Evolutionary conservation across 2,329 filamentous ascomycete genomes (phyloP).

Genomic region (Rhynchosporium agropyri): DNA sequence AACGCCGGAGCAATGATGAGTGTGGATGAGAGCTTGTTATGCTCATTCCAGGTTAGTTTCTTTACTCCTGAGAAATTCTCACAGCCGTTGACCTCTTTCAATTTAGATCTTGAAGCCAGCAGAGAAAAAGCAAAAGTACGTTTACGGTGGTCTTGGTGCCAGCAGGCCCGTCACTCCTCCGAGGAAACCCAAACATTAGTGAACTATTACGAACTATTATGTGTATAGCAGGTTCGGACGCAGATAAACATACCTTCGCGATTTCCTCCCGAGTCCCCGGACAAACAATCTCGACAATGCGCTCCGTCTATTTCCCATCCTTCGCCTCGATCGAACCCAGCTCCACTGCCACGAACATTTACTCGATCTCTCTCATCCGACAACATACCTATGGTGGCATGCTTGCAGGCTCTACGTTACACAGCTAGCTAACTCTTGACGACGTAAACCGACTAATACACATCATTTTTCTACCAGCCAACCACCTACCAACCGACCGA

Average conservation of each 20-base stretch:
- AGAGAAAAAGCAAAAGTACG: slow-evolving; percentile 99
- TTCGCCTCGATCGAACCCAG: slow-evolving; percentile 31
- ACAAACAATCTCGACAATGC: slow-evolving; percentile 36
- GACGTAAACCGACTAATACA: slow-evolving; percentile 34
- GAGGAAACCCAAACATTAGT: slow-evolving; percentile 68
- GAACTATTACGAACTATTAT: slow-evolving; percentile 69
- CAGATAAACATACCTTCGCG: slow-evolving; percentile 63
- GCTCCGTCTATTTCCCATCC: slow-evolving; percentile 28
- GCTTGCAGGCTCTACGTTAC: slow-evolving; percentile 29
- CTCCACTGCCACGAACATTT: slow-evolving; percentile 28
- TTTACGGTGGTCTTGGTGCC: slow-evolving; percentile 72
- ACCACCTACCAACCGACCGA: slow-evolving; percentile 29
- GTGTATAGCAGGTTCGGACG: slow-evolving; percentile 90
- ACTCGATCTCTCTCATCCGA: slow-evolving; percentile 33
- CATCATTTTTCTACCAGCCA: slow-evolving; percentile 30
- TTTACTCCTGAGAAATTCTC: slow-evolving; percentile 1
- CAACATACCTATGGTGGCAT: slow-evolving; percentile 40
- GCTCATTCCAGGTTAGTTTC: slow-evolving; percentile 88
- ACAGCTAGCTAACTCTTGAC: slow-evolving; percentile 26
- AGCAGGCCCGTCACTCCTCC: slow-evolving; percentile 71
- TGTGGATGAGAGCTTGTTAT: slow-evolving; percentile 96
- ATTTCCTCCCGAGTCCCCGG: slow-evolving; percentile 36
- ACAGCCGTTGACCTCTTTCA: slow-evolving; percentile 30
- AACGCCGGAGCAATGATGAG: slow-evolving; percentile 99
- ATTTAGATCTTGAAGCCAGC: slow-evolving; percentile 93